Evolutionary conservation across 148 eudicot species (phyloP).

Genomic region (Dianthus caryophyllus): DNA sequence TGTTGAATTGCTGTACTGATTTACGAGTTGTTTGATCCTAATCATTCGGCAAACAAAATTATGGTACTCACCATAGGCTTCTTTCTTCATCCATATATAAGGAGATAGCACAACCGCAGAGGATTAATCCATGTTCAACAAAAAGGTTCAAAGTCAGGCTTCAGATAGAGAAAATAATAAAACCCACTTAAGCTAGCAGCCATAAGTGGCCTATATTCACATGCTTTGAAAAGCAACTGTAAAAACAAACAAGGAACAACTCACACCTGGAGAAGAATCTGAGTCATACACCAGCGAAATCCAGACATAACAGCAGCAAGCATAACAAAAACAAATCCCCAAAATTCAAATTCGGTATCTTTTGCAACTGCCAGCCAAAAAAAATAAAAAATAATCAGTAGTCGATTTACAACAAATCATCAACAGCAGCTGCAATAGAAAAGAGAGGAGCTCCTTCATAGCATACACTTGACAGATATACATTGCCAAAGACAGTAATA

Average conservation of each 20-base stretch:
- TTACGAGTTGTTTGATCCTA: not conserved
- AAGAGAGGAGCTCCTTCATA: slow-evolving; percentile 4
- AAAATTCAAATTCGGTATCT: slow-evolving; percentile 91
- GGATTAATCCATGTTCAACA: slow-evolving; percentile 18
- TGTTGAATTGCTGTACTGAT: not conserved
- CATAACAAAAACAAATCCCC: slow-evolving; percentile 97
- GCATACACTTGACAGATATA: not conserved
- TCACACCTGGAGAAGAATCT: slow-evolving; percentile 96
- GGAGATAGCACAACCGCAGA: slow-evolving; percentile 25
- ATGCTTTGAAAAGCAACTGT: not conserved
- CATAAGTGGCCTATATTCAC: not conserved
- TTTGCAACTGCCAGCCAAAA: slow-evolving; percentile 55
- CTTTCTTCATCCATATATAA: slow-evolving; percentile 54
- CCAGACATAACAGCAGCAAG: slow-evolving; percentile 99
- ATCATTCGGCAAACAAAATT: slow-evolving; percentile 9
- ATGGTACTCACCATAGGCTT: slow-evolving; percentile 71
- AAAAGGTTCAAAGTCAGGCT: slow-evolving; percentile 15
- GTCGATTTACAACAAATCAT: slow-evolving; percentile 5
- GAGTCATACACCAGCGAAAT: slow-evolving; percentile 98
- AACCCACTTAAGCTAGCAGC: not conserved
- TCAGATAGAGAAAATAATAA: not conserved
- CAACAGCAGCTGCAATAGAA: slow-evolving; percentile 2
- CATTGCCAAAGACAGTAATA: not conserved
- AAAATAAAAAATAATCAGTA: slow-evolving; percentile 8
- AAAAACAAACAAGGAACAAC: slow-evolving; percentile 7